Percentiles rank a stretch among this genome's conserved stretches.
Evolutionary conservation across 139 green algal species (phyloP).

Genomic region (Dunaliella primolecta): DNA sequence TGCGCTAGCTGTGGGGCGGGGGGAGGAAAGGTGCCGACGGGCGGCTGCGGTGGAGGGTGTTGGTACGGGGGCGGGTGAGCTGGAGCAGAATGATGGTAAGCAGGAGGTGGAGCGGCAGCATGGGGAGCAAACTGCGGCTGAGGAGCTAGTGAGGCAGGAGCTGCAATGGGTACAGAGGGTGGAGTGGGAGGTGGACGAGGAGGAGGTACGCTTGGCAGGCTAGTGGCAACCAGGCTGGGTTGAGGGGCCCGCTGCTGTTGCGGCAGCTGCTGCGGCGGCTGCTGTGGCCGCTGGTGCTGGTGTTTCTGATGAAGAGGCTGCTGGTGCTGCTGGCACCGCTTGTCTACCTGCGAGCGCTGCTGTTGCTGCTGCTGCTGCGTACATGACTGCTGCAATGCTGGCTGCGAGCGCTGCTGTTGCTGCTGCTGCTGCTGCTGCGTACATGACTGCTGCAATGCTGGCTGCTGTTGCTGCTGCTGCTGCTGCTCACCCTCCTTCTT

Average conservation of each 20-base stretch:
- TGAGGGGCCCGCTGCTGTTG: not conserved
- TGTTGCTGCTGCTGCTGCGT: not conserved
- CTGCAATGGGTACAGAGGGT: too few species aligned
- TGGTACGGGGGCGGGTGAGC: not conserved
- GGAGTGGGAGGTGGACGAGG: not conserved
- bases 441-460: not conserved
- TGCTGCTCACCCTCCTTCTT: not conserved
- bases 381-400: not conserved
- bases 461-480: not conserved
- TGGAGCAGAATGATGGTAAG: not conserved
- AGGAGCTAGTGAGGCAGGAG: too few species aligned
- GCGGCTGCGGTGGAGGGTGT: not conserved
- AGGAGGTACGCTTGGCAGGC: not conserved
- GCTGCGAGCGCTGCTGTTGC: not conserved
- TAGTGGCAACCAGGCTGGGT: not conserved
- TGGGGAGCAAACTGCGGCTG: too few species aligned
- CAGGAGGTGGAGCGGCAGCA: not conserved
- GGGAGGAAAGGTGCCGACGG: not conserved
- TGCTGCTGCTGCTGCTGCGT: constrained; percentile 5
- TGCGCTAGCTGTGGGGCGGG: not conserved
- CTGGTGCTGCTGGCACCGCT: not conserved
- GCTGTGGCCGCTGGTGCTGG: not conserved
- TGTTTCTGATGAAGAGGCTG: constrained; percentile 7
- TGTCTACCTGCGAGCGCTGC: not conserved
- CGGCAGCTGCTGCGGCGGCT: not conserved